Base-by-base conservation (phyloP, 176 grass and related monocot genomes). In the Rhynchospora pubera region DNA sequence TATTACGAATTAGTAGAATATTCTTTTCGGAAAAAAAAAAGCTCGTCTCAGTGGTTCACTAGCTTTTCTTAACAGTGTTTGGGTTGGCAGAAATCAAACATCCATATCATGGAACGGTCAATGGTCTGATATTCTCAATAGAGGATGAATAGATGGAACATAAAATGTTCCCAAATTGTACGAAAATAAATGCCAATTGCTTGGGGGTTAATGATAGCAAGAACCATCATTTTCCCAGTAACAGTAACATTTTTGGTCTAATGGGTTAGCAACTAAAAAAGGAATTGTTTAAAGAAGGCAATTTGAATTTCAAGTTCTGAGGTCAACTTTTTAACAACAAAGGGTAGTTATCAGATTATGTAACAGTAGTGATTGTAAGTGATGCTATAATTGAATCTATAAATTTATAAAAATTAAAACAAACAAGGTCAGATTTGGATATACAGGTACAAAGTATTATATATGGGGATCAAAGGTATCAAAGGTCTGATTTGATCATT, bases 111-210 rank as follows among this genome's bases (percentile, higher is more conserved):
- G 72, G 51, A 7, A 28, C 13, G 24, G 23, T 77, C 72, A 77
- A 77, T 55, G 48, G 6, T 51, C 48, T 11, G 47, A 18, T 56
- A 32, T 32, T 77, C 1, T 77, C 46, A 26, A 56, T 77, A 50
- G 72, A 21, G 51, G 24, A 77, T 77, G 72, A 56, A 50, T 77
- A 77, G 23, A 77, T 77, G 21, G 52, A 74, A 74, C 21, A 77
- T 77, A 32, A 53, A 18, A 77, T 77, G 11, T 77, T 77, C 7
- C 50, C 48, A 77, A 12, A 77, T 56, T 77, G 9, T 21, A n/a
- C 4, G 42, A 45, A 45, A 70, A 70, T n/a, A 70, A 39, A 14
- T 67, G 28, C 28, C 64, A 39, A 34, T 42, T 66, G 18, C 4
- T 15, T 39, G 12, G 3, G 26, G 28, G 28, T 34, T 73, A 51